A percentile compares a stretch with the other conserved stretches of the same genome.
These are phyloP conservation scores for Rhodotorula sp. DNA, from an alignment of 1,284 basidiomycete genomes.

Conservation along the genomic window DNA sequence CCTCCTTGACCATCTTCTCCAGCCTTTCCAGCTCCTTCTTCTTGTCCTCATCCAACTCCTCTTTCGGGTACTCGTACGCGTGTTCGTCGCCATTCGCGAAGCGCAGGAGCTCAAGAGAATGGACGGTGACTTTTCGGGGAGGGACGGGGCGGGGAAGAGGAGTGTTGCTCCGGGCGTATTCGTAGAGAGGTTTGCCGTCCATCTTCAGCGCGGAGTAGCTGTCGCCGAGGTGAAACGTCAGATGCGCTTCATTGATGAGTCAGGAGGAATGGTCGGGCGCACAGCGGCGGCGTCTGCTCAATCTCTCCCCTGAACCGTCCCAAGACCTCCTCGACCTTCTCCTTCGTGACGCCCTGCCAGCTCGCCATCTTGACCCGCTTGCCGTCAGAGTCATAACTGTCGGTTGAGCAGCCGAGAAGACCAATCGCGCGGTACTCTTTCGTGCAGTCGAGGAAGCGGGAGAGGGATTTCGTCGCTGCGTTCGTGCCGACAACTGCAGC, in stretches of 20 bases:
- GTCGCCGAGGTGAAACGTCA: neutral
- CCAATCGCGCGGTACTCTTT: constrained; percentile 94
- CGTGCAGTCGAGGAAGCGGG: constrained; percentile 80
- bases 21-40: constrained; percentile 61
- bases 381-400: constrained; percentile 89
- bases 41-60: constrained; percentile 19
- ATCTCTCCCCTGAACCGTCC: constrained; percentile 83
- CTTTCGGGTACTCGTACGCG: constrained; percentile 35
- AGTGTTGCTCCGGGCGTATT: constrained; percentile 87
- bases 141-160: constrained; percentile 92
- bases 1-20: constrained; percentile 50
- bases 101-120: constrained; percentile 64
- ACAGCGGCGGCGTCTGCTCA: constrained; percentile 88
- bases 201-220: constrained; percentile 98
- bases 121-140: constrained; percentile 75
- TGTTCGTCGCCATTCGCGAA: constrained; percentile 44
- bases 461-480: constrained; percentile 83
- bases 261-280: constrained; percentile 46
- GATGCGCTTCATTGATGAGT: neutral
- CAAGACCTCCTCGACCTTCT: constrained; percentile 68
- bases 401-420: constrained; percentile 88
- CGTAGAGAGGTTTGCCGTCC: constrained; percentile 93
- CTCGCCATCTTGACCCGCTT: constrained; percentile 69
- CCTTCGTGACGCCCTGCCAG: constrained; percentile 79
- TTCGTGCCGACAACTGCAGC: constrained; percentile 82